Evolutionary conservation across 2,329 filamentous ascomycete genomes (phyloP).

Genomic region (Ophiobolus disseminans): DNA sequence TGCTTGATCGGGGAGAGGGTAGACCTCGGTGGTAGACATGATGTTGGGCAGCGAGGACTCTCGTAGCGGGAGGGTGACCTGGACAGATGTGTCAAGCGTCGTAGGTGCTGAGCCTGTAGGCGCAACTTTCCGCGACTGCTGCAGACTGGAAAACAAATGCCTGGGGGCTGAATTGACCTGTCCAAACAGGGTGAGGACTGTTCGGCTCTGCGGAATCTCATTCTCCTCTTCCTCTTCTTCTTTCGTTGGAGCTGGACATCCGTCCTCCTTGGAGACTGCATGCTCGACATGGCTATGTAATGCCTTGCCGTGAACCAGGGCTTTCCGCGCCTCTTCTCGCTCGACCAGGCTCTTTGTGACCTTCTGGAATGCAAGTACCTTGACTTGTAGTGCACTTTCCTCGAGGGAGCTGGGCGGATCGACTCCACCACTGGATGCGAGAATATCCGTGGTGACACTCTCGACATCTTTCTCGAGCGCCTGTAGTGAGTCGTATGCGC

Average conservation of each 20-base stretch:
- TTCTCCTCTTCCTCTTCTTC: slow-evolving; percentile 27
- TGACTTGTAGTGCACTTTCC: slow-evolving; percentile 41
- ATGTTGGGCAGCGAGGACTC: slow-evolving; percentile 76
- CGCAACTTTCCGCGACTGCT: slow-evolving; percentile 56
- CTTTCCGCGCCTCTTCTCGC: slow-evolving; percentile 37
- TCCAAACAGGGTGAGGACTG: slow-evolving; percentile 78
- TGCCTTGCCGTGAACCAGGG: slow-evolving; percentile 8
- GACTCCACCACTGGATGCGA: slow-evolving; percentile 40
- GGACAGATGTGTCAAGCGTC: slow-evolving; percentile 50
- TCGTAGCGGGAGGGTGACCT: slow-evolving; percentile 60
- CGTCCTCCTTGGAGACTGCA: slow-evolving; percentile 16
- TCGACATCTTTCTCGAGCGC: slow-evolving; percentile 54
- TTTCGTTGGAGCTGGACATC: slow-evolving; percentile 23
- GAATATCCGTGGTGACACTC: slow-evolving; percentile 48
- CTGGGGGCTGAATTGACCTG: slow-evolving; percentile 72
- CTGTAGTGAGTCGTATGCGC: slow-evolving; percentile 51
- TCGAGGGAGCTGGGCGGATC: slow-evolving; percentile 44
- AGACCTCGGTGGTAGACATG: slow-evolving; percentile 71
- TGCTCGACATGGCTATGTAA: slow-evolving; percentile 12
- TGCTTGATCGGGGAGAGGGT: slow-evolving; percentile 58
- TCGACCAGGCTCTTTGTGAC: slow-evolving; percentile 36
- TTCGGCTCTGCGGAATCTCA: slow-evolving; percentile 53
- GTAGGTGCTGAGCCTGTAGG: slow-evolving; percentile 44
- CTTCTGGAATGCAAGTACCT: slow-evolving; percentile 45
- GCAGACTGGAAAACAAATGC: slow-evolving; percentile 87